A percentile compares a stretch with the other conserved stretches of the same genome.
Conservation (phyloP, 2,329 filamentous ascomycete species). For the Cercospora brassicicola region DNA sequence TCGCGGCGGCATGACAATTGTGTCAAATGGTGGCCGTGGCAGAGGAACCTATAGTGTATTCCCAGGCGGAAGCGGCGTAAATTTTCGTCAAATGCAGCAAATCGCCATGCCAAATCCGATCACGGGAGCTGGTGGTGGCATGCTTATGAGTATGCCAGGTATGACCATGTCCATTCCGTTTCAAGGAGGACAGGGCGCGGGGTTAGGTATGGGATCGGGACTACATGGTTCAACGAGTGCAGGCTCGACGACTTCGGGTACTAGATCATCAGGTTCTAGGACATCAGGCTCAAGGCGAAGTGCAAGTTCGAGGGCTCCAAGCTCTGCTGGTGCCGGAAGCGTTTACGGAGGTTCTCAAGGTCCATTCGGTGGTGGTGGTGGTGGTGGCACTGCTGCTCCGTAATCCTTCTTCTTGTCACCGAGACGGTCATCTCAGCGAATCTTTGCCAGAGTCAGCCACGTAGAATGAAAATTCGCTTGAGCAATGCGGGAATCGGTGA, state of each 20-base stretch:
- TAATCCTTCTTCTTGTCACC: neutral
- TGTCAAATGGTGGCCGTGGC: neutral
- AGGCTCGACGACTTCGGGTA: neutral
- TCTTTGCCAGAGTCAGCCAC: neutral
- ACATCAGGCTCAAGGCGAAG: neutral
- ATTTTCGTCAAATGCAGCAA: neutral
- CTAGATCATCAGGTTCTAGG: neutral
- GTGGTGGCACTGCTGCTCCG: neutral
- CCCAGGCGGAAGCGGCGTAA: neutral
- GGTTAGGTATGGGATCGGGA: neutral
- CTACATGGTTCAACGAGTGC: neutral
- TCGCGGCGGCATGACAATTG: neutral
- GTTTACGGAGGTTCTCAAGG: neutral
- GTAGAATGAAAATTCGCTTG: neutral
- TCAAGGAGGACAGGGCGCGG: neutral
- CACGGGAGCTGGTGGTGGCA: neutral
- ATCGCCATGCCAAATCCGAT: neutral
- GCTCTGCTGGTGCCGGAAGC: neutral
- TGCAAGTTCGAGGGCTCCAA: neutral
- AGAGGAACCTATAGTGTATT: neutral
- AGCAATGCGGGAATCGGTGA: neutral
- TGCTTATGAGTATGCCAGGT: neutral
- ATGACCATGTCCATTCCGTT: neutral
- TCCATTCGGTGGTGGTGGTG: neutral
- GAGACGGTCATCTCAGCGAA: neutral